Evolutionary conservation across 768 basidiomycete species (phyloP), one percentile per base, ranked within the genome.

Genomic region (Astraeus odoratus): DNA sequence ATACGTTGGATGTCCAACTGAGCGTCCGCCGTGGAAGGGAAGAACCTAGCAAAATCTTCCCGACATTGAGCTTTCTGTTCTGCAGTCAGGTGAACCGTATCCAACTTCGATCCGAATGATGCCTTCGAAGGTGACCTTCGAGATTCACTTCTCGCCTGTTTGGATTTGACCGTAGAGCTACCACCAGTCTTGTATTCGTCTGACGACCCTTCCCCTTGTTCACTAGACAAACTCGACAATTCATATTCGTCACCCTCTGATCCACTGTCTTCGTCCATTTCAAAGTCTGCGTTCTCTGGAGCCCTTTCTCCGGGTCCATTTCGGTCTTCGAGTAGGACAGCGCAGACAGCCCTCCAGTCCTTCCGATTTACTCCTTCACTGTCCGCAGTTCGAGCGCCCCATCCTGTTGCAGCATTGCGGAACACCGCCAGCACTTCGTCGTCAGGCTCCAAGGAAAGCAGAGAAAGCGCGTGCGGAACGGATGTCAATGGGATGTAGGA

Each of bases 301-400:
- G 42, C 24, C 41, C 49, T 52, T 38, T 44, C 53, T 22, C 39
- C 50, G 27, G 54, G 58, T 30, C 60, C 64, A 18, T 60, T 64
- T 2, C 3, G 16, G 13, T 59, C 53, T 47, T 79, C 82, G 4
- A 91, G 68, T 10, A 92, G 66, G 4, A 83, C 83, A 8, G 82
- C 79, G 57, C 88, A 91, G 4, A 92, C 83, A 10, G 85, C 74
- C 29, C 84, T 75, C 84, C 85, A 92, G 57, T 90, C 88, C 23
- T 80, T 78, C 39, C 72, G 67, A 51, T 72, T 76, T 20, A 92
- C 75, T 35, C 65, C 59, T 23, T 61, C 60, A 12, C 59, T 66
- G 25, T 53, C 56, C 5, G 47, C 45, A 26, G 57, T 49, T 8
- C 63, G 64, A 10, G 63, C 67, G 39, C 62, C 63, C 87, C 88